phyloP scores from a whole-genome alignment of 2,329 filamentous ascomycete species.

The Drechslerella coelobrocha region DNA sequence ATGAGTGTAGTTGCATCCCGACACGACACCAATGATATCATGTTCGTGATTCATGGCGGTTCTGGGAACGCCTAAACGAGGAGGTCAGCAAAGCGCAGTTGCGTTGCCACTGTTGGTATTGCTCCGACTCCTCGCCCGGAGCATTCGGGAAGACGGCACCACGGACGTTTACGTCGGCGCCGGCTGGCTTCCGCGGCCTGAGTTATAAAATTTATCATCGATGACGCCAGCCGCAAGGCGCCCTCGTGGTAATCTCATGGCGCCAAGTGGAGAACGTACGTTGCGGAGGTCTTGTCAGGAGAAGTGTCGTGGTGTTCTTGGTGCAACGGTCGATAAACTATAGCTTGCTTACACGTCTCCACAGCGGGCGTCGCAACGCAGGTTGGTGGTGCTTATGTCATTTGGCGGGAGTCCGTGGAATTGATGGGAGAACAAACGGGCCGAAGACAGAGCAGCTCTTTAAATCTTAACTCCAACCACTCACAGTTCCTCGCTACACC shows the following conservation, averaged over 20 bases:
- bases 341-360: no score
- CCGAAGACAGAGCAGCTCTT: slow-evolving; percentile 16
- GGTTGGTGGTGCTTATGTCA: background rate
- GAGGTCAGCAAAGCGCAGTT: no score
- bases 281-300: background rate
- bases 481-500: slow-evolving; percentile 4
- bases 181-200: background rate
- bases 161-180: background rate
- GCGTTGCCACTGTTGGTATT: no score
- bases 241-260: background rate
- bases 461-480: slow-evolving; percentile 20
- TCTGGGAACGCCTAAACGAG: no score
- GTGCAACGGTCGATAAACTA: no score
- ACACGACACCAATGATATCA: no score
- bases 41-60: no score
- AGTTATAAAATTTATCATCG: background rate
- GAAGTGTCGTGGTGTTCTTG: no score
- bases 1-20: no score
- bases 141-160: no score
- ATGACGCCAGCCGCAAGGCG: background rate
- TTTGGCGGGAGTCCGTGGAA: background rate
- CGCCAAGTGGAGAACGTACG: background rate
- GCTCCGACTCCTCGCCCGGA: no score
- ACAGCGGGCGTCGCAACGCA: background rate
- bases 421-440: slow-evolving; percentile 27